Percentiles rank a stretch among this genome's conserved stretches.
phyloP scores from a whole-genome alignment of 768 basidiomycete genomes.

The Suillus plorans region DNA sequence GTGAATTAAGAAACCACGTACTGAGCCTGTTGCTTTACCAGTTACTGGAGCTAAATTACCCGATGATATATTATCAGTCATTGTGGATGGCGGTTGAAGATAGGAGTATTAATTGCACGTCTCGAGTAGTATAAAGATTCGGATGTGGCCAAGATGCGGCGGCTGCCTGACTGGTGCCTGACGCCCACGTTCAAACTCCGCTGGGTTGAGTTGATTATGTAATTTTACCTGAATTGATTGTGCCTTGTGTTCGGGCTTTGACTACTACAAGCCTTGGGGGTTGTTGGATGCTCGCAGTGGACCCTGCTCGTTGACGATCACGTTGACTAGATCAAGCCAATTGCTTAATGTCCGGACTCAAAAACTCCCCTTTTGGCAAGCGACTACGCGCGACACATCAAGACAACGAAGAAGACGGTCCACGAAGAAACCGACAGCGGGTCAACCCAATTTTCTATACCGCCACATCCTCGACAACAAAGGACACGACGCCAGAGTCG shows the following conservation, averaged over 20 bases:
- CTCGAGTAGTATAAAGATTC: no score
- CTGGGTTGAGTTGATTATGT: background rate
- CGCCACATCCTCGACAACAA: conserved; percentile 43
- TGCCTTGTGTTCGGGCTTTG: background rate
- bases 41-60: no score
- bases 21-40: no score
- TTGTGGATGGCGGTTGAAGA: no score
- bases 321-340: background rate
- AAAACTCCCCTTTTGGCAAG: conserved; percentile 84
- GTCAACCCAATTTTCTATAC: conserved; percentile 54
- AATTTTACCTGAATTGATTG: background rate
- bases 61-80: no score
- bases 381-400: conserved; percentile 72
- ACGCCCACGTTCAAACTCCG: background rate
- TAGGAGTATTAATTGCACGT: no score
- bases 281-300: background rate
- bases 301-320: background rate
- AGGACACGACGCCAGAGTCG: conserved; percentile 50
- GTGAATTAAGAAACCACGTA: no score
- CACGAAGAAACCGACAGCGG: conserved; percentile 50
- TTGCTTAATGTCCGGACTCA: conserved; percentile 64
- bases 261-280: background rate
- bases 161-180: no score
- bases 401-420: conserved; percentile 55
- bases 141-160: no score